Percentiles rank a stretch among this genome's conserved stretches.
These are phyloP conservation scores for Ricinus communis DNA, from an alignment of 345 rosid species.

Conservation along the genomic window DNA sequence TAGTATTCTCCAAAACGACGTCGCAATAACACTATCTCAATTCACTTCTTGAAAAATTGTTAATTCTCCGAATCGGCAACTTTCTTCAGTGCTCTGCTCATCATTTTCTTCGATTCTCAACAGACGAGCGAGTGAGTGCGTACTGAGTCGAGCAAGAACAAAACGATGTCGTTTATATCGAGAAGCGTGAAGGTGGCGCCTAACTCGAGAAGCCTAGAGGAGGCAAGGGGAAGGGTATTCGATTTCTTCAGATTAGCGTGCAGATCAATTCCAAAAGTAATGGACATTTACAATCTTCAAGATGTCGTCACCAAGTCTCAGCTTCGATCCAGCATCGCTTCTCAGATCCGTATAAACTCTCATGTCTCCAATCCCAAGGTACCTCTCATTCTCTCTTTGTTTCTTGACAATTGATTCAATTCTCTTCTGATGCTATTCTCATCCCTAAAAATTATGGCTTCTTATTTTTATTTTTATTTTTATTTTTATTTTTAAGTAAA, in stretches of 20 bases:
- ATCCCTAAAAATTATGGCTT: no score
- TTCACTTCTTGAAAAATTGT: no score
- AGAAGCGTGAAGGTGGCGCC: slow-evolving; percentile 72
- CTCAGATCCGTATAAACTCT: slow-evolving; percentile 82
- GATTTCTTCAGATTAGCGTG: slow-evolving; percentile 83
- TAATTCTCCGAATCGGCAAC: no score
- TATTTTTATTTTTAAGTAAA: no score
- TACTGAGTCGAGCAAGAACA: slow-evolving; percentile 4
- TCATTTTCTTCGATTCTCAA: not conserved
- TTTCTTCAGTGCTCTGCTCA: no score
- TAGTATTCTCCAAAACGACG: no score
- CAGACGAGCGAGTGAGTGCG: not conserved
- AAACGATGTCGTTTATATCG: slow-evolving; percentile 55
- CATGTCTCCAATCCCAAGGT: slow-evolving; percentile 86
- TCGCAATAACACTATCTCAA: no score
- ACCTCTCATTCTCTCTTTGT: not conserved
- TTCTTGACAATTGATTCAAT: not conserved
- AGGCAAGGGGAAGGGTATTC: slow-evolving; percentile 71
- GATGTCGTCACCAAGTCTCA: slow-evolving; percentile 73
- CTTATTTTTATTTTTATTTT: no score
- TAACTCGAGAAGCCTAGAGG: slow-evolving; percentile 78
- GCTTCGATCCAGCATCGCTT: slow-evolving; percentile 78
- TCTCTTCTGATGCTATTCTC: not conserved
- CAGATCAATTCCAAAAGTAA: slow-evolving; percentile 71
- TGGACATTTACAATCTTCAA: slow-evolving; percentile 88